Conservation (phyloP, 805 yeast species). For the Teunomyces aglyptinius region DNA sequence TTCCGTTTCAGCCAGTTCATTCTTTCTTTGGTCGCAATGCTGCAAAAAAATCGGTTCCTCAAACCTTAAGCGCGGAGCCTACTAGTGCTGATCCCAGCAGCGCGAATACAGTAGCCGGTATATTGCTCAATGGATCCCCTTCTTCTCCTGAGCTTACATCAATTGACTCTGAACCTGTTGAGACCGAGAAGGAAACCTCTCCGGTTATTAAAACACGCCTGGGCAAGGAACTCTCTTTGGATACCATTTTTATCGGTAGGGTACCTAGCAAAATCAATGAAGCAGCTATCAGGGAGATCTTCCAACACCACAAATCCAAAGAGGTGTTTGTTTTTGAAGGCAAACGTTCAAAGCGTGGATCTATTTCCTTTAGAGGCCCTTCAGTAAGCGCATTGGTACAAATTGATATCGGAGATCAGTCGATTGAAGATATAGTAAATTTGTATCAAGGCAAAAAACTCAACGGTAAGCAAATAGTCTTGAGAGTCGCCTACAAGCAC, state of each 20-base stretch:
- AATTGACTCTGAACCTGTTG: neutral
- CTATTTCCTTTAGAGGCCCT: slow-evolving; percentile 25
- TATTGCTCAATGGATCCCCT: no score
- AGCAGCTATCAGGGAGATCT: slow-evolving; percentile 43
- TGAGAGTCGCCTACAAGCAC: slow-evolving; percentile 3
- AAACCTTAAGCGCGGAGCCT: neutral
- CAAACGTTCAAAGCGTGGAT: slow-evolving; percentile 22
- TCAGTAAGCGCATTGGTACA: slow-evolving; percentile 53
- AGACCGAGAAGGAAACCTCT: slow-evolving; percentile 22
- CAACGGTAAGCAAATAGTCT: slow-evolving; percentile 18
- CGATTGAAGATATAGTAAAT: slow-evolving; percentile 43
- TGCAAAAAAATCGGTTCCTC: slow-evolving; percentile 3
- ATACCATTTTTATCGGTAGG: slow-evolving; percentile 46
- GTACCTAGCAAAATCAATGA: slow-evolving; percentile 42
- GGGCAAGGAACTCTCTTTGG: slow-evolving; percentile 11
- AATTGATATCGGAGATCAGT: slow-evolving; percentile 35
- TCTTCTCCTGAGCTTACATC: neutral
- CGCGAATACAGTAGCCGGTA: neutral
- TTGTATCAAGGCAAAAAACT: slow-evolving; percentile 36
- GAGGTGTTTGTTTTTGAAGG: slow-evolving; percentile 49
- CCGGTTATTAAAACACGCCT: slow-evolving; percentile 3
- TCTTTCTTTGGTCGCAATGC: slow-evolving; percentile 5
- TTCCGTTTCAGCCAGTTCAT: slow-evolving; percentile 15
- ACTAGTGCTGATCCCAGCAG: neutral
- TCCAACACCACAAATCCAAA: slow-evolving; percentile 44